Evolutionary conservation across 2,329 filamentous ascomycete species (phyloP).

Genomic region (Hymenoscyphus linearis): DNA sequence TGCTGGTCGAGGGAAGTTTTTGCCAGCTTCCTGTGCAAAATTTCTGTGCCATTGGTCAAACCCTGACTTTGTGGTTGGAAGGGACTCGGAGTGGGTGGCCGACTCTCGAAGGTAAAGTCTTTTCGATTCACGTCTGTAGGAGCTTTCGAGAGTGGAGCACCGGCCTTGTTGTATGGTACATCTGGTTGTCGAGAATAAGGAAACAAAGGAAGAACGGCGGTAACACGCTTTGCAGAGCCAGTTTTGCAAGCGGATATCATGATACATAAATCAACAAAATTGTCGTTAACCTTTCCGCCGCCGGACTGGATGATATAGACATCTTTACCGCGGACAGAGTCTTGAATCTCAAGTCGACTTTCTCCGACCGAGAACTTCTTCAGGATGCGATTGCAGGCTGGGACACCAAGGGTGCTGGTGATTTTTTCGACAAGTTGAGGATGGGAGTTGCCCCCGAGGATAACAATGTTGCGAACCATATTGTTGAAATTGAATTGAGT

Average conservation of each 20-base stretch:
- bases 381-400: conserved; percentile 77
- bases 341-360: conserved; percentile 90
- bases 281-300: conserved; percentile 89
- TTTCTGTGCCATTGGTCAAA: conserved; percentile 57
- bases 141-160: conserved; percentile 76
- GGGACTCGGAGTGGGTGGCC: conserved; percentile 77
- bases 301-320: conserved; percentile 97
- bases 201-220: conserved; percentile 89
- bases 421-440: conserved; percentile 81
- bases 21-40: conserved; percentile 66
- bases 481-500: conserved; percentile 10
- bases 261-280: conserved; percentile 94
- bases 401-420: conserved; percentile 82
- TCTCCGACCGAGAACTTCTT: conserved; percentile 93
- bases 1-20: conserved; percentile 58
- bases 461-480: conserved; percentile 94
- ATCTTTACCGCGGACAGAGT: conserved; percentile 96
- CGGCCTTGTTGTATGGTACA: conserved; percentile 92
- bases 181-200: conserved; percentile 96
- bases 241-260: conserved; percentile 98
- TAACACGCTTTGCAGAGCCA: conserved; percentile 86
- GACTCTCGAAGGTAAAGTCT: conserved; percentile 86
- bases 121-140: conserved; percentile 45
- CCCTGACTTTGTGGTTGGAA: conserved; percentile 62
- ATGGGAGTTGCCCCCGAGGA: conserved; percentile 91